phyloP scores from a whole-genome alignment of 2,329 filamentous ascomycete species.

The Zymoseptoria pseudotritici region DNA sequence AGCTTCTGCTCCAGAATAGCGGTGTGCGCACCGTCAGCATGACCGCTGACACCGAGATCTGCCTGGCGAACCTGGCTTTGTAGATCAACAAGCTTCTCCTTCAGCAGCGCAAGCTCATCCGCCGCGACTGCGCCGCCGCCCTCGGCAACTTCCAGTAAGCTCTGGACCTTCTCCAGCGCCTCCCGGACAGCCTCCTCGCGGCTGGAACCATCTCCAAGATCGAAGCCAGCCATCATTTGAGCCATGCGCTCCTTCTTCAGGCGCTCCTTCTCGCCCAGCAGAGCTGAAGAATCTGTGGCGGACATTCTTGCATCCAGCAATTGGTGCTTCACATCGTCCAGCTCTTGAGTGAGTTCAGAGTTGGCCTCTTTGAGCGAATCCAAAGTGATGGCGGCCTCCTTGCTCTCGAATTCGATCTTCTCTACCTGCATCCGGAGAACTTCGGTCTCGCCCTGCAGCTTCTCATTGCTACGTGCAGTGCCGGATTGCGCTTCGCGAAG shows the following conservation, averaged over 20 bases:
- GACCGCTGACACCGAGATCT: conserved; percentile 68
- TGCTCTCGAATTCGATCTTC: conserved; percentile 89
- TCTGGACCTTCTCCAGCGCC: conserved; percentile 75
- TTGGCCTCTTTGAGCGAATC: conserved; percentile 96
- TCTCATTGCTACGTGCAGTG: conserved; percentile 84
- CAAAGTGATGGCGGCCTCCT: conserved; percentile 96
- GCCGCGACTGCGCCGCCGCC: conserved; percentile 72
- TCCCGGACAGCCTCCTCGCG: conserved; percentile 81
- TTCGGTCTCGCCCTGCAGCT: conserved; percentile 75
- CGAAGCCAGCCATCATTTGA: conserved; percentile 99
- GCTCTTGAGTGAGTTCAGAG: conserved; percentile 77
- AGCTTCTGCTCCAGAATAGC: conserved; percentile 69
- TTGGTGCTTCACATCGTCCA: conserved; percentile 94
- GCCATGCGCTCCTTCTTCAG: conserved; percentile 99
- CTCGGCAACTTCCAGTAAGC: conserved; percentile 67
- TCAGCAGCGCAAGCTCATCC: conserved; percentile 71
- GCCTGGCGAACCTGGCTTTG: conserved; percentile 90
- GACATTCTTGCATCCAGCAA: conserved; percentile 94
- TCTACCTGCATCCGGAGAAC: conserved; percentile 96
- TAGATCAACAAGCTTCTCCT: conserved; percentile 73
- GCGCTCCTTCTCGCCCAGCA: conserved; percentile 94
- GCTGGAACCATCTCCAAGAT: conserved; percentile 84
- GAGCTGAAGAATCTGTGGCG: conserved; percentile 83
- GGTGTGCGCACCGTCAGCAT: conserved; percentile 51
- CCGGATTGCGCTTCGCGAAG: conserved; percentile 81